A percentile compares a stretch with the other conserved stretches of the same genome.
phyloP scores from a whole-genome alignment of 306 rosid species.

The Canavalia ensiformis region DNA sequence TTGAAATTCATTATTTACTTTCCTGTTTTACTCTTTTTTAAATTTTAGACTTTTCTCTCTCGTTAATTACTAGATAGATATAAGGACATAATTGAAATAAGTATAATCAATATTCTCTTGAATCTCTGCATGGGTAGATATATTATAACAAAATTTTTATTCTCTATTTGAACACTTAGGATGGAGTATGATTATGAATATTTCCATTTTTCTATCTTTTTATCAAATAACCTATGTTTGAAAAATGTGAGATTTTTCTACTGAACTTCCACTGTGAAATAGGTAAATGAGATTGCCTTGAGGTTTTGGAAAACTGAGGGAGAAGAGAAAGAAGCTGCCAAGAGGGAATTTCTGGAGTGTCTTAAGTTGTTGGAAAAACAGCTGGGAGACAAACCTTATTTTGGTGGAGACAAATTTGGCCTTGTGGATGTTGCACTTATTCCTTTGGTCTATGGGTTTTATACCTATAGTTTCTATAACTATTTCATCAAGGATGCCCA shows the following conservation, averaged over 20 bases:
- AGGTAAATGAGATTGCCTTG: constrained; percentile 30
- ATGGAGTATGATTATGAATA: not conserved
- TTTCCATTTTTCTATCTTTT: not conserved
- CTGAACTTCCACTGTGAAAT: constrained; percentile 15
- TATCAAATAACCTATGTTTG: constrained; percentile 1
- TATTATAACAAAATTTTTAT: too few species aligned
- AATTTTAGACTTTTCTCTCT: too few species aligned
- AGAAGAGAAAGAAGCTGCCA: constrained; percentile 50
- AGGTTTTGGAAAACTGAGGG: constrained; percentile 44
- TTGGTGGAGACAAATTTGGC: constrained; percentile 57
- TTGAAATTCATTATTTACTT: too few species aligned
- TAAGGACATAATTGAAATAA: too few species aligned
- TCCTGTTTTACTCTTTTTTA: too few species aligned
- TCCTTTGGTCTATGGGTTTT: constrained; percentile 48
- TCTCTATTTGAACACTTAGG: too few species aligned
- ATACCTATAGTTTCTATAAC: constrained; percentile 20
- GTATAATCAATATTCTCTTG: too few species aligned
- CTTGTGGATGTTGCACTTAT: constrained; percentile 57
- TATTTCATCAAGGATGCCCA: constrained; percentile 38
- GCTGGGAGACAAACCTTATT: constrained; percentile 45
- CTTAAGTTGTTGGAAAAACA: constrained; percentile 42
- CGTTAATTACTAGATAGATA: too few species aligned
- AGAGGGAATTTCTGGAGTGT: constrained; percentile 45
- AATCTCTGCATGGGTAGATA: too few species aligned
- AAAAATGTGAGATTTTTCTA: not conserved